Conservation (phyloP, 2,329 filamentous ascomycete species). For the Venturia aucupariae region DNA sequence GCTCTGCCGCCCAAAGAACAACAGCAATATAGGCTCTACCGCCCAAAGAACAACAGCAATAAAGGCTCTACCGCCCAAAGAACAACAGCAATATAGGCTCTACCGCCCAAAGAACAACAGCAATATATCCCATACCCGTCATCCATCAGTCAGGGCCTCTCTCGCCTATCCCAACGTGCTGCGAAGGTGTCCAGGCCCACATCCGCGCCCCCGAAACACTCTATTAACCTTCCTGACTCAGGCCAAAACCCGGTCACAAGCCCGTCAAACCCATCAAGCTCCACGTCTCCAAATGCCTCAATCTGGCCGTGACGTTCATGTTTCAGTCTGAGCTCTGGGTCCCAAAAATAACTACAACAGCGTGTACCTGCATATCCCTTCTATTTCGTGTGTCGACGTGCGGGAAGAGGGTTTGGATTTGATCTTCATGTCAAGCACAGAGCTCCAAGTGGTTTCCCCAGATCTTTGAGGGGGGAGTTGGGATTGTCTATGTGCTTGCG, state of each 20-base stretch:
- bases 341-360: neutral
- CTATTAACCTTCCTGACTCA: neutral
- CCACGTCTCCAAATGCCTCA: neutral
- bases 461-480: neutral
- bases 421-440: too few relatives aligned
- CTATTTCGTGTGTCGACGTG: neutral
- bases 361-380: neutral
- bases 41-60: neutral
- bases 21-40: conserved; percentile 1
- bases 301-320: neutral
- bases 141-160: neutral
- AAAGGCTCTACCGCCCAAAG: too few relatives aligned
- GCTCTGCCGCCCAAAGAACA: neutral
- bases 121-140: neutral
- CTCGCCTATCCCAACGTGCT: neutral
- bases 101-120: neutral
- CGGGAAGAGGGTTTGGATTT: too few relatives aligned
- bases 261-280: neutral
- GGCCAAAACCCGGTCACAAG: neutral
- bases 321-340: neutral
- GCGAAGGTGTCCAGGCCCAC: neutral
- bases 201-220: neutral
- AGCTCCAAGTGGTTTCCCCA: too few relatives aligned
- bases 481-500: neutral
- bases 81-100: neutral